Evolutionary conservation across 2,329 filamentous ascomycete species (phyloP), one percentile per base, ranked within the genome.

Genomic region (Hypoxylon sp.): DNA sequence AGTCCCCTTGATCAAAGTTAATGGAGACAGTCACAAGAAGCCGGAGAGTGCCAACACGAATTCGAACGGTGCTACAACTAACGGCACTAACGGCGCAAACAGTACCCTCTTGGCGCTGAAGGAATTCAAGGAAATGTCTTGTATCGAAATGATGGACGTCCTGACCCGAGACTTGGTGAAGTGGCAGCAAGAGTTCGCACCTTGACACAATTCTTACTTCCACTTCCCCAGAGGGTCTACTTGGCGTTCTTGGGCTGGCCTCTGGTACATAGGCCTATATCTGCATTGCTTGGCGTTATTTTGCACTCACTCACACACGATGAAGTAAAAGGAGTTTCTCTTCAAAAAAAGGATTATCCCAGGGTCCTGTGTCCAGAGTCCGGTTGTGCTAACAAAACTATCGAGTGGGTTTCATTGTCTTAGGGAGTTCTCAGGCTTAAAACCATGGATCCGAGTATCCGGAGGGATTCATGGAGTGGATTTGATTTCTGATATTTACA

Each of bases 81-180:
- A 75, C 33, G 79, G 79, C 59, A 73, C 77, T 14, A 65, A 75
- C 35, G 79, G 79, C 59, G 73, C 77, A 13, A 65, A 75, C 4
- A 80, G 74, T 48, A 79, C 76, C 74, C 54, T 64, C 30, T 17
- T 60, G 25, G 35, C 69, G 13, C 44, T 70, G 6, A 86, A 83
- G 74, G 87, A 90, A 0, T 97, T 97, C 79, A 92, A 91, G 73
- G 88, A 91, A 7, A 83, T 97, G 71, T 92, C 85, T 64, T 94
- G 91, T 73, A 85, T 93, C 71, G 93, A 97, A 81, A 97, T 97
- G 93, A 97, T 97, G 93, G 94, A 97, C 78, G 86, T 90, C 73
- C 81, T 97, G 78, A 95, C 92, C 68, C 87, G 92, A 69, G 90
- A 94, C 78, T 86, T 97, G 75, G 88, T 95, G 72, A 91, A 92